Evolutionary conservation across 306 rosid genomes (phyloP).

Genomic region (Geum urbanum): DNA sequence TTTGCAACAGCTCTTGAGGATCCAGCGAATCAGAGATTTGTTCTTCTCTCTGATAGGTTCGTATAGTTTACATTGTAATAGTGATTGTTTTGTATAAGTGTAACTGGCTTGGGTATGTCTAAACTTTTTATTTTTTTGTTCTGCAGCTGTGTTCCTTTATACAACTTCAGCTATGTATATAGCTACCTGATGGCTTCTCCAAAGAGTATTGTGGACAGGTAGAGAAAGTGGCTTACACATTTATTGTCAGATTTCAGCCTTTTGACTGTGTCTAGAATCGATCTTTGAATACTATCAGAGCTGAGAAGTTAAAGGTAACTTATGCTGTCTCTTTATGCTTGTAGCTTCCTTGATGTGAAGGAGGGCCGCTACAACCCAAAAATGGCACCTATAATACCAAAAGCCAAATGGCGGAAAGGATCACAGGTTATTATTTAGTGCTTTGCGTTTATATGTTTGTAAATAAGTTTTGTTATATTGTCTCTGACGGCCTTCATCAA

Average conservation of each 20-base stretch:
- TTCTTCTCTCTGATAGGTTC: constrained; percentile 92
- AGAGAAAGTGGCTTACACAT: constrained; percentile 37
- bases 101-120: constrained; percentile 1
- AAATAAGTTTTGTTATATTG: neutral
- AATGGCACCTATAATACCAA: constrained; percentile 83
- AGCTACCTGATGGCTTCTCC: constrained; percentile 76
- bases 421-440: constrained; percentile 58
- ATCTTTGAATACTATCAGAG: neutral
- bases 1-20: constrained; percentile 65
- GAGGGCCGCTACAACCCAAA: constrained; percentile 90
- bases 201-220: constrained; percentile 97
- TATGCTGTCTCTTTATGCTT: constrained; percentile 24
- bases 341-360: constrained; percentile 88
- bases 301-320: constrained; percentile 12
- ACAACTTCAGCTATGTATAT: constrained; percentile 84
- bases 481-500: neutral
- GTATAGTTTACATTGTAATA: too few species aligned
- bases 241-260: neutral
- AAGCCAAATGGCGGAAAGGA: constrained; percentile 92
- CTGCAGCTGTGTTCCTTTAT: constrained; percentile 92
- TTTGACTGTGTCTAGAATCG: constrained; percentile 9
- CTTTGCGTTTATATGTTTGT: neutral
- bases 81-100: too few species aligned
- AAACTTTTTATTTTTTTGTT: constrained; percentile 34
- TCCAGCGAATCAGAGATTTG: constrained; percentile 90